Conservation (phyloP, 2,329 filamentous ascomycete species). For the Meredithiella fracta region DNA sequence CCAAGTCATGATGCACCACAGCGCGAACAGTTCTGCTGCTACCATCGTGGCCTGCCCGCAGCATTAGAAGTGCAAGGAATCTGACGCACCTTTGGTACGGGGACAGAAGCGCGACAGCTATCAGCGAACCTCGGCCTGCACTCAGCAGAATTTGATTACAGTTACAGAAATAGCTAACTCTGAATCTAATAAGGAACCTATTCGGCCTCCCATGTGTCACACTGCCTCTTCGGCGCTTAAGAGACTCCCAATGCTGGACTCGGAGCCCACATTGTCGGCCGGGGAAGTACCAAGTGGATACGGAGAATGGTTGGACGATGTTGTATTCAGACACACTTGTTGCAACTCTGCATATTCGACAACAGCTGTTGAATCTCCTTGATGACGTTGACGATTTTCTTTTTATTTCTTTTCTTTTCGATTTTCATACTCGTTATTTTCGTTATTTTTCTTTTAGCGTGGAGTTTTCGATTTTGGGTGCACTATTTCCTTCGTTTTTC, state of each 20-base stretch:
- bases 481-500: background rate
- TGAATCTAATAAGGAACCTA: background rate
- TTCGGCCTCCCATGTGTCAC: background rate
- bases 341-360: background rate
- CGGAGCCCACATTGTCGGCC: background rate
- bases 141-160: too few species aligned
- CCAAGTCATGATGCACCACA: conserved; percentile 7
- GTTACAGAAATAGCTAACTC: too few species aligned
- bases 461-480: background rate
- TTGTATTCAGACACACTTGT: background rate
- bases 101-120: background rate
- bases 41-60: conserved; percentile 10
- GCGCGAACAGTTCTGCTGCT: conserved; percentile 7
- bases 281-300: background rate
- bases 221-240: background rate
- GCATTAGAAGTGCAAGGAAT: background rate
- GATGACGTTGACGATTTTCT: background rate
- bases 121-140: too few species aligned
- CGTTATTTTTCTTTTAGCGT: conserved; percentile 1
- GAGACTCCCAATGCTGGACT: background rate
- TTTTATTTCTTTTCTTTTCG: conserved; percentile 2
- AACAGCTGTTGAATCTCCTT: background rate
- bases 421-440: background rate
- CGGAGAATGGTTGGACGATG: background rate
- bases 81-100: background rate